These are phyloP conservation scores for Barnettozyma pratensis DNA, from an alignment of 805 yeast species.

Conservation along the genomic window DNA sequence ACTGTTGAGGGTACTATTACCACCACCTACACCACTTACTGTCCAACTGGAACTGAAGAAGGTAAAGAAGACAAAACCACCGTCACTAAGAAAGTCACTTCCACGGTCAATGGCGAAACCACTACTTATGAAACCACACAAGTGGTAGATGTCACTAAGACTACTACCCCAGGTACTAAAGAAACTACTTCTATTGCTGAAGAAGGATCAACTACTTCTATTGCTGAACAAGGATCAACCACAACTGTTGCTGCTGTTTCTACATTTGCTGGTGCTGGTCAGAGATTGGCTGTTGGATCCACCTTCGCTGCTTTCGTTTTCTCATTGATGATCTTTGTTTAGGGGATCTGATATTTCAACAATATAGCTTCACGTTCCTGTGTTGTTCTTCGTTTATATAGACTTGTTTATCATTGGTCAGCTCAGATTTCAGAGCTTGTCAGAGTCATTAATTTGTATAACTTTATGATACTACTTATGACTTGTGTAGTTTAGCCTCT, in stretches of 20 bases:
- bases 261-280: slow-evolving; percentile 11
- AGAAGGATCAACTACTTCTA: not conserved
- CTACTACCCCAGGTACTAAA: not conserved
- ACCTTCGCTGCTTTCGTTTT: slow-evolving; percentile 5
- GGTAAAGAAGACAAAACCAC: not conserved
- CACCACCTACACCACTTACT: slow-evolving; percentile 19
- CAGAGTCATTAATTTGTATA: too few species aligned
- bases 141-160: not conserved
- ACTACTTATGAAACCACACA: not conserved
- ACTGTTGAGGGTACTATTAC: slow-evolving; percentile 29
- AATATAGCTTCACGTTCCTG: too few species aligned
- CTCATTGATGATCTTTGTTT: slow-evolving; percentile 5
- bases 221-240: not conserved
- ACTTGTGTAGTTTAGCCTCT: too few species aligned
- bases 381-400: too few species aligned
- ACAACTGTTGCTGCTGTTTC: slow-evolving; percentile 1
- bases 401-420: too few species aligned
- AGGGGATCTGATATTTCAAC: not conserved
- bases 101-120: not conserved
- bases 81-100: not conserved
- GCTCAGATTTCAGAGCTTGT: too few species aligned
- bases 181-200: not conserved
- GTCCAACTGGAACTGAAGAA: slow-evolving; percentile 8
- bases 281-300: slow-evolving; percentile 8
- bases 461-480: too few species aligned